Conservation (phyloP, 2,329 filamentous ascomycete genomes). For the Cordyceps cicadae region DNA sequence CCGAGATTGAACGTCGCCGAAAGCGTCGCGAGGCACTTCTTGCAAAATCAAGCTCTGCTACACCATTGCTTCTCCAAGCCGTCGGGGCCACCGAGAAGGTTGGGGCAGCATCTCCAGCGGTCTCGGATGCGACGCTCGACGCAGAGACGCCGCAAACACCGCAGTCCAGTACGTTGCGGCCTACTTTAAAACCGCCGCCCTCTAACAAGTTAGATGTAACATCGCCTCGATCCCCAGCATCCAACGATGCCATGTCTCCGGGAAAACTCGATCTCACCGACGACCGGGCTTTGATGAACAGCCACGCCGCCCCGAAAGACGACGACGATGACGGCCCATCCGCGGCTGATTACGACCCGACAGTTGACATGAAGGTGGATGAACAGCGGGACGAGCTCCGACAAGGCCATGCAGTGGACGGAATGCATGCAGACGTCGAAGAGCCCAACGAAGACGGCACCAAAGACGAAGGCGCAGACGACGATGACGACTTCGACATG, state of each 20-base stretch:
- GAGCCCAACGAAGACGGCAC: slow-evolving; percentile 25
- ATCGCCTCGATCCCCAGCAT: slow-evolving; percentile 36
- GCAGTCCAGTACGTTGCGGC: slow-evolving; percentile 35
- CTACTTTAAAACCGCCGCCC: background rate
- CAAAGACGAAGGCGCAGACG: slow-evolving; percentile 50
- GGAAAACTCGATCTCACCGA: slow-evolving; percentile 54
- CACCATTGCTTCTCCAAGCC: slow-evolving; percentile 67
- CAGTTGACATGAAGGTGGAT: slow-evolving; percentile 80
- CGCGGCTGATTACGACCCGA: slow-evolving; percentile 90
- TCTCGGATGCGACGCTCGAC: slow-evolving; percentile 14
- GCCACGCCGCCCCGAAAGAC: slow-evolving; percentile 35
- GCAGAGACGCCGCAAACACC: slow-evolving; percentile 40
- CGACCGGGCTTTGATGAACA: slow-evolving; percentile 61
- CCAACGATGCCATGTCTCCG: slow-evolving; percentile 47
- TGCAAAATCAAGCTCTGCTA: slow-evolving; percentile 69
- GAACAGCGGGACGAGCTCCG: slow-evolving; percentile 60
- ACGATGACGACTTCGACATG: slow-evolving; percentile 75
- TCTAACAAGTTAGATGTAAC: slow-evolving; percentile 25
- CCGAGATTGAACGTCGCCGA: slow-evolving; percentile 75
- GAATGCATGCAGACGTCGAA: slow-evolving; percentile 23
- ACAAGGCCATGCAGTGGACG: slow-evolving; percentile 45
- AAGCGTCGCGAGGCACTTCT: slow-evolving; percentile 77
- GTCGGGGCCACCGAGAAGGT: slow-evolving; percentile 53
- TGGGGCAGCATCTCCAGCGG: slow-evolving; percentile 46
- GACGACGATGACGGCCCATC: slow-evolving; percentile 65